Evolutionary conservation across 1,284 basidiomycete genomes (phyloP).

Genomic region (Cutaneotrichosporon arboriforme): DNA sequence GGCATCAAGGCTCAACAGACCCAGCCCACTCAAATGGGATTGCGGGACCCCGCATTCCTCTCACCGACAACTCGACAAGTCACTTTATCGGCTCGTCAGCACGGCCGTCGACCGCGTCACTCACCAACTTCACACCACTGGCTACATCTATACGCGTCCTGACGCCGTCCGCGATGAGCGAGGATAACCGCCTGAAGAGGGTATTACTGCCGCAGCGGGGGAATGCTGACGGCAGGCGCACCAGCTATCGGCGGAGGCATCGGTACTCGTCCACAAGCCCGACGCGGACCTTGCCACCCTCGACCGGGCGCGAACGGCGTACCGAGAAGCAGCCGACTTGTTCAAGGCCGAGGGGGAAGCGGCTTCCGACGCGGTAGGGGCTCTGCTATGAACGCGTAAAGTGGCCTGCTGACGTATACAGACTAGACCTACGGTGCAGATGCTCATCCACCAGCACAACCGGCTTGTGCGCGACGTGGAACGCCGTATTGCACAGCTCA

Average conservation of each 20-base stretch:
- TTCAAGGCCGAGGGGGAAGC: conserved; percentile 26
- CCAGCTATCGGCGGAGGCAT: conserved; percentile 38
- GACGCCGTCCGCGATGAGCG: conserved; percentile 10
- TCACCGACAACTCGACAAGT: not conserved
- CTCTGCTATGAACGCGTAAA: not conserved
- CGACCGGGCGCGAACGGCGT: conserved; percentile 26
- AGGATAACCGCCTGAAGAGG: conserved; percentile 19
- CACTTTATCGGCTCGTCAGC: not conserved
- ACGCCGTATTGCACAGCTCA: conserved; percentile 25
- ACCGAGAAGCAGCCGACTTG: conserved; percentile 37
- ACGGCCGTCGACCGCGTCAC: too few relatives aligned
- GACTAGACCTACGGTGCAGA: conserved; percentile 28
- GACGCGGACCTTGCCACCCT: conserved; percentile 20
- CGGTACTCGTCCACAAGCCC: conserved; percentile 21
- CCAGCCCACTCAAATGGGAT: not conserved
- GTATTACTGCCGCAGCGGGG: not conserved
- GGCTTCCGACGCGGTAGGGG: conserved; percentile 18
- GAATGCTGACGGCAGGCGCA: conserved; percentile 33
- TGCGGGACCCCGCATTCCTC: conserved; percentile 8
- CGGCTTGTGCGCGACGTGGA: conserved; percentile 41
- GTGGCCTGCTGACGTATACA: not conserved
- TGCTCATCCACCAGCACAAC: conserved; percentile 42
- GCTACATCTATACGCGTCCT: too few relatives aligned
- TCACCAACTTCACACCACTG: not conserved
- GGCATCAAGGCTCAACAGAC: too few relatives aligned